These are phyloP conservation scores for Entomortierella lignicola DNA, from an alignment of 192 early-diverging fungal genomes.

Conservation along the genomic window DNA sequence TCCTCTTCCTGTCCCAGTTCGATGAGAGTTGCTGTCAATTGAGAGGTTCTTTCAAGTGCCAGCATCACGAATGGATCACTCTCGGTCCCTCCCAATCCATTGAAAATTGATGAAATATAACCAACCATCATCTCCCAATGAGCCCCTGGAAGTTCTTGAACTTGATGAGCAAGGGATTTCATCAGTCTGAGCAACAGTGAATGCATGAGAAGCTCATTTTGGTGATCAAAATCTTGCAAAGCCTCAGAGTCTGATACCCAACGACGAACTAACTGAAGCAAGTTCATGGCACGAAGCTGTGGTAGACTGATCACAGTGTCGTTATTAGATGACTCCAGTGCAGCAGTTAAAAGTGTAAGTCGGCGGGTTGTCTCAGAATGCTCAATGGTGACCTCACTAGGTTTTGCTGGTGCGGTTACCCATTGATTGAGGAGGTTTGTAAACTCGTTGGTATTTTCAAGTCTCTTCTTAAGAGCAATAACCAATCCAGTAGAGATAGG, in stretches of 20 bases:
- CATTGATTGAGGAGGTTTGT: constrained; percentile 46
- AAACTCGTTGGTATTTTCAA: constrained; percentile 45
- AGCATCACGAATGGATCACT: constrained; percentile 3
- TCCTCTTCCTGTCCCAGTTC: constrained; percentile 43
- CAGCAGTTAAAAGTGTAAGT: constrained; percentile 25
- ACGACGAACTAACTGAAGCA: constrained; percentile 54
- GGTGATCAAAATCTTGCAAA: constrained; percentile 12
- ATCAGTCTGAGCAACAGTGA: constrained; percentile 50
- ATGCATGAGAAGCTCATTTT: constrained; percentile 21
- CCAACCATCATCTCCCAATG: constrained; percentile 62
- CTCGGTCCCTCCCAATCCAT: constrained; percentile 8
- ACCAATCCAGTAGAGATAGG: constrained; percentile 27
- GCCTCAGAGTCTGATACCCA: constrained; percentile 48
- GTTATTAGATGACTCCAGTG: not conserved
- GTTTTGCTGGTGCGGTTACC: constrained; percentile 27
- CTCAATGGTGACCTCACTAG: constrained; percentile 18
- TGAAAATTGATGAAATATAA: constrained; percentile 8
- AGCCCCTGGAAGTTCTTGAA: constrained; percentile 58
- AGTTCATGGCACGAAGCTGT: constrained; percentile 47
- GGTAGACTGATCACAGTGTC: constrained; percentile 37
- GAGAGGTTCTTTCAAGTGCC: constrained; percentile 22
- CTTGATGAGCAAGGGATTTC: constrained; percentile 34
- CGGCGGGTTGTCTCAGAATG: constrained; percentile 24
- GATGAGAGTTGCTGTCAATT: constrained; percentile 27
- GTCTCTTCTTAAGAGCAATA: constrained; percentile 20